Evolutionary conservation across 1,284 basidiomycete genomes (phyloP), one percentile per base, ranked within the genome.

Genomic region (Trametes hirsuta): DNA sequence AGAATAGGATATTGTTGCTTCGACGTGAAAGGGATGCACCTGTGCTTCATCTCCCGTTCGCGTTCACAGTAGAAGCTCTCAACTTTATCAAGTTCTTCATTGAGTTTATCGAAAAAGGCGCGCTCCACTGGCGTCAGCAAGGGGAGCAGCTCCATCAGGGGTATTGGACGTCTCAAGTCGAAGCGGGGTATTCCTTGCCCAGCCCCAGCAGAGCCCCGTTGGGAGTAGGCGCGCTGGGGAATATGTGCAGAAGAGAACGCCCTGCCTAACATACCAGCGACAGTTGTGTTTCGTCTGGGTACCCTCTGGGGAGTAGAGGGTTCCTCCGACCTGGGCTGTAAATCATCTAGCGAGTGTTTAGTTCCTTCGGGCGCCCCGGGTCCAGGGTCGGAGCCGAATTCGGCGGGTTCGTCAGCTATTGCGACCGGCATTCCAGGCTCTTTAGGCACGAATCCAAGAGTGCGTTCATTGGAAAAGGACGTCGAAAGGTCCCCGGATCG

Each of bases 51-150:
- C 65, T 94, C 93, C 24, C 80, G 77, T 72, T 94, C 93, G 24
- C 90, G 82, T 24, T 84, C 84, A 8, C 83, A 70, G 71, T 93
- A 98, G 73, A 98, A 98, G 2, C 77, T 76, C 69, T 95, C 89
- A 22, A 96, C 85, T 77, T 97, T 94, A 55, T 88, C 85, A 0
- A 96, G 77, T 71, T 97, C 87, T 0, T 71, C 71, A 65, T 95
- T 90, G 2, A 97, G 80, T 40, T 85, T 79, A 6, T 85, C 81
- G 65, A 97, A 91, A 75, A 95, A 97, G 3, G 79, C 79, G 46
- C 77, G 73, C 68, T 95, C 88, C 39, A 83, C 78, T 0, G 85
- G 80, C 4, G 83, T 79, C 21, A 92, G 74, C 9, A 79, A 74
- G 2, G 79, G 76, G 6, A 87, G 68, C 8, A 91, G 73, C 25